Conservation (phyloP, 768 basidiomycete species). For the Steccherinum ochraceum region DNA sequence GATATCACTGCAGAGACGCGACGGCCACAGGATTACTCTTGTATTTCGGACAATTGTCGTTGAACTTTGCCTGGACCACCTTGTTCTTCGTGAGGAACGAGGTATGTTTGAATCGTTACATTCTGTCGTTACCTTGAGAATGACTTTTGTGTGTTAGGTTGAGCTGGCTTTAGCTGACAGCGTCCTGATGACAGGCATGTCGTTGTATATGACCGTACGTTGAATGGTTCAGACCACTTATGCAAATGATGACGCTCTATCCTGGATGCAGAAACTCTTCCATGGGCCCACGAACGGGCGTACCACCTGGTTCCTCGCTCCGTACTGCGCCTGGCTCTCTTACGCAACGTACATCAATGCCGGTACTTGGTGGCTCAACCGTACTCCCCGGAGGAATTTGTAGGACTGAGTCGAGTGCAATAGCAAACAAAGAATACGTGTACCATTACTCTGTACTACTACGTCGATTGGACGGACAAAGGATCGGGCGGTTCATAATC, state of each 20-base stretch:
- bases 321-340: constrained; percentile 61
- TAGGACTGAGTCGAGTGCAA: too few relatives aligned
- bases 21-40: constrained; percentile 44
- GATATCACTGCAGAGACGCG: constrained; percentile 24
- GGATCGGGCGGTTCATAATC: too few relatives aligned
- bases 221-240: neutral
- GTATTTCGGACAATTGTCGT: constrained; percentile 54
- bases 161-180: constrained; percentile 52
- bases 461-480: too few relatives aligned
- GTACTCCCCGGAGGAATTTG: neutral
- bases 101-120: constrained; percentile 24
- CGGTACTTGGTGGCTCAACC: constrained; percentile 55
- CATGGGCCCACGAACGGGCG: constrained; percentile 37
- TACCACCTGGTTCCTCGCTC: constrained; percentile 53
- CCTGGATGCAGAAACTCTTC: constrained; percentile 43
- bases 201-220: constrained; percentile 54
- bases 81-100: constrained; percentile 52
- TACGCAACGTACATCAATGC: constrained; percentile 66
- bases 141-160: constrained; percentile 27
- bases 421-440: too few relatives aligned
- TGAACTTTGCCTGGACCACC: constrained; percentile 60
- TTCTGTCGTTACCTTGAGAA: neutral
- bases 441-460: too few relatives aligned
- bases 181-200: constrained; percentile 43
- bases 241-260: neutral